Evolutionary conservation across 805 yeast species (phyloP).

Genomic region (Zygosaccharomyces siamensis): DNA sequence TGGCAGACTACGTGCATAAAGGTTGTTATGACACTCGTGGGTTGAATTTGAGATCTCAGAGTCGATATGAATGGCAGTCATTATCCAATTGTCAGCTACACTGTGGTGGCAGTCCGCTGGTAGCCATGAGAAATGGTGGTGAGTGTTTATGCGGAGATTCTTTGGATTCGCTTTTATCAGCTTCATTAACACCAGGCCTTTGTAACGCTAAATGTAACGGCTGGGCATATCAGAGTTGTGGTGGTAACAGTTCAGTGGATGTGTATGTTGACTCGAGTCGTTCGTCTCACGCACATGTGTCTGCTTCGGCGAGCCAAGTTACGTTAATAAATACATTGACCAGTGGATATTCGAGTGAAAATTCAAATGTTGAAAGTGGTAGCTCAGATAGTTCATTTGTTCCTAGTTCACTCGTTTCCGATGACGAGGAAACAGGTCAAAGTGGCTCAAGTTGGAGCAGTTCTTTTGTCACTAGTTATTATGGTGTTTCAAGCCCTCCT

Average conservation of each 20-base stretch:
- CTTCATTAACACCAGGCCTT: conserved; percentile 34
- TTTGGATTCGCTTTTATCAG: conserved; percentile 24
- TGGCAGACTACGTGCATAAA: conserved; percentile 8
- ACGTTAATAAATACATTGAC: not conserved
- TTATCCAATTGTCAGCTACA: conserved; percentile 49
- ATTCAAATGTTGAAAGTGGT: not conserved
- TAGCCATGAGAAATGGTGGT: conserved; percentile 50
- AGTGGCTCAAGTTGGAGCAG: not conserved
- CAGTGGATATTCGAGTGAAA: conserved; percentile 3
- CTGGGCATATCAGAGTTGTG: conserved; percentile 59
- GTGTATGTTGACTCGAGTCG: conserved; percentile 39
- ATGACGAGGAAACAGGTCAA: not conserved
- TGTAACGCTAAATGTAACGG: conserved; percentile 55
- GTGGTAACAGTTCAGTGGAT: conserved; percentile 48
- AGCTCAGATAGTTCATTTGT: conserved; percentile 18
- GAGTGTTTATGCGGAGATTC: conserved; percentile 65
- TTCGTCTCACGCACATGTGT: not conserved
- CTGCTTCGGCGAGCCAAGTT: not conserved
- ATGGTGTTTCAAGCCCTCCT: conserved; percentile 9
- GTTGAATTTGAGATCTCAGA: conserved; percentile 34
- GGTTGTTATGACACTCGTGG: conserved; percentile 37
- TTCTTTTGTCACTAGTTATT: not conserved
- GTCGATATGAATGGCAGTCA: conserved; percentile 54
- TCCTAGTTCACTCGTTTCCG: not conserved
- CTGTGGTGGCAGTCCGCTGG: conserved; percentile 47